Evolutionary conservation across 1,284 basidiomycete genomes (phyloP), one percentile per base, ranked within the genome.

Genomic region (Rhodofomes roseus): DNA sequence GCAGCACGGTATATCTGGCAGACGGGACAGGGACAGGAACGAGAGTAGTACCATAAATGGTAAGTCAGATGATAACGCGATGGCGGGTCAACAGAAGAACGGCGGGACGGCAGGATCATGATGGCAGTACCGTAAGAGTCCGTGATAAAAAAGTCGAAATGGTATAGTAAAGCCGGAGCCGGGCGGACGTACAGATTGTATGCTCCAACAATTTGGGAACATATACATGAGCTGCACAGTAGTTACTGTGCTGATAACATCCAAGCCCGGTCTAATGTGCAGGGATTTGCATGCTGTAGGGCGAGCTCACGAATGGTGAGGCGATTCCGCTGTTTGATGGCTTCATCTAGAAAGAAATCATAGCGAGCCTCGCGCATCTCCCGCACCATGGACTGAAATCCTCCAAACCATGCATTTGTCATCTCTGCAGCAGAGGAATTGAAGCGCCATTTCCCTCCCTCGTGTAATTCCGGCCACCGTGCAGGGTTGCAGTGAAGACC

Each of bases 281-380:
- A 62, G 2, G 57, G 67, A 4, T 58, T 77, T 6, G 73, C 71
- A 1, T 55, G 41, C 22, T 7, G 11, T 4, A 20, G 16, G 3
- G 6, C 29, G 11, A 63, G 31, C 29, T 60, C 55, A 61, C 68
- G 23, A 39, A 65, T 37, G 2, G 36, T 55, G 1, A 53, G 14
- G 11, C 58, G 18, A 59, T 76, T 75, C 7, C 65, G 62, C 2
- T 65, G 57, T 40, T 66, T 68, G 25, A 77, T 71, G 69, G 76
- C 71, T 60, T 76, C 73, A 60, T 78, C 76, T 1, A 77, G 66
- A 54, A 73, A 74, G 57, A 77, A 77, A 39, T 71, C 67, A 61
- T 67, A 77, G 31, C 66, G 50, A 1, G 59, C 58, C 11, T 51
- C 53, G 2, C 48, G 27, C 57, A 75, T 74, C 44, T 74, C 69